Evolutionary conservation across 2,329 filamentous ascomycete genomes (phyloP).

Genomic region (Phaeomoniella chlamydospora): DNA sequence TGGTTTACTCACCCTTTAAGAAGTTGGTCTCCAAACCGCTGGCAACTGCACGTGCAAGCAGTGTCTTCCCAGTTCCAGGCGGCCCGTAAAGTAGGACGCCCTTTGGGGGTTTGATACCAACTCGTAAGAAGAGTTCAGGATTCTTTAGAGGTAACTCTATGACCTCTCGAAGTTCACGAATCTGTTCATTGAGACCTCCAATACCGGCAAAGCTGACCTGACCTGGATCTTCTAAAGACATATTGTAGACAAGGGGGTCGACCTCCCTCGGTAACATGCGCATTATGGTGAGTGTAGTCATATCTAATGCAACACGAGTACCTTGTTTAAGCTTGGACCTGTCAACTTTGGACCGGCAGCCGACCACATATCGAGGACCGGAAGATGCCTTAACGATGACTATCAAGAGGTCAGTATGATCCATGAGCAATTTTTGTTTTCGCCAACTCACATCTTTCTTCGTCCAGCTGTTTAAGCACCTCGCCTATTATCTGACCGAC

Average conservation of each 20-base stretch:
- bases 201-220: slow-evolving; percentile 97
- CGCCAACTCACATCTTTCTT: slow-evolving; percentile 74
- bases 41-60: slow-evolving; percentile 85
- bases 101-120: slow-evolving; percentile 98
- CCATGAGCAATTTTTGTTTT: slow-evolving; percentile 1
- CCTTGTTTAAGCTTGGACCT: slow-evolving; percentile 96
- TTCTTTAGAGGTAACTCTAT: slow-evolving; percentile 98
- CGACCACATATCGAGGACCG: slow-evolving; percentile 92
- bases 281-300: slow-evolving; percentile 99
- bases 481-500: slow-evolving; percentile 99
- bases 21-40: slow-evolving; percentile 98
- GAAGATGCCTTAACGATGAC: slow-evolving; percentile 98
- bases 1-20: slow-evolving; percentile 58
- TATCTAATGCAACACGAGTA: slow-evolving; percentile 91
- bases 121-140: slow-evolving; percentile 88
- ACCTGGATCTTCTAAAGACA: slow-evolving; percentile 95
- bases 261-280: slow-evolving; percentile 98
- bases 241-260: slow-evolving; percentile 97
- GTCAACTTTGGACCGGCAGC: slow-evolving; percentile 96
- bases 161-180: slow-evolving; percentile 89
- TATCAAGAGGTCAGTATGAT: slow-evolving; percentile 22
- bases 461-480: slow-evolving; percentile 95
- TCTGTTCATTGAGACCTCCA: slow-evolving; percentile 95
- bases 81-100: slow-evolving; percentile 92
- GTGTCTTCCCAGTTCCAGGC: slow-evolving; percentile 90